Evolutionary conservation across 371 early-diverging fungal genomes (phyloP), one percentile per base, ranked within the genome.

Genomic region (Lichtheimia ornata): DNA sequence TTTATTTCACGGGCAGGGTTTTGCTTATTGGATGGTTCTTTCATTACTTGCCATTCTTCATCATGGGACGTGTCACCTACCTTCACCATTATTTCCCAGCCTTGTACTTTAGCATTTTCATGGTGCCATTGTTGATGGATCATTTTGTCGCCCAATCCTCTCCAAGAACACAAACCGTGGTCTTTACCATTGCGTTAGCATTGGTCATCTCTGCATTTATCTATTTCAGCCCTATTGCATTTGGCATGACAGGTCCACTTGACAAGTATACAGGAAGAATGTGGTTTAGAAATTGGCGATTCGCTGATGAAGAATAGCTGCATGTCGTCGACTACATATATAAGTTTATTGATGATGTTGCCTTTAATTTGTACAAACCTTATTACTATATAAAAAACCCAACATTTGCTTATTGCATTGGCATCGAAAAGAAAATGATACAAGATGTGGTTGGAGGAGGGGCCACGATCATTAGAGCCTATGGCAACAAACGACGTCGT

Each of bases 41-140:
- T 53, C 99, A 99, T 71, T 99, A 97, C 75, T 44, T 95, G 22
- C 99, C 99, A 3, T 99, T 99, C 81, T 97, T 86, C 70, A 85
- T 97, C 64, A 97, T 99, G 95, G 97, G 96, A 13, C 91, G 99
- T 45, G 99, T 99, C 18, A 93, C 93, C 0, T 98, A 97, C 72
- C 78, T 99, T 44, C 99, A 99, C 74, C 99, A 99, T 73, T 99
- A 99, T 74, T 98, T 97, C 77, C 98, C 99, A 0, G 95, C 99
- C 0, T 76, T 99, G 30, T 98, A 98, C 77, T 99, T 99, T 81
- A 88, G 92, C 27, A 85, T 96, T 45, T 82, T 97, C 49, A 76
- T 89, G 73, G 80, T 83, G 15, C 85, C 85, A 27, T 90, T 84
- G 69, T 64, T 93, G 49, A 49, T 94, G 20, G 97, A 98, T 63